These are phyloP conservation scores for Botrytis galanthina DNA, from an alignment of 2,329 filamentous ascomycete genomes.

Conservation along the genomic window DNA sequence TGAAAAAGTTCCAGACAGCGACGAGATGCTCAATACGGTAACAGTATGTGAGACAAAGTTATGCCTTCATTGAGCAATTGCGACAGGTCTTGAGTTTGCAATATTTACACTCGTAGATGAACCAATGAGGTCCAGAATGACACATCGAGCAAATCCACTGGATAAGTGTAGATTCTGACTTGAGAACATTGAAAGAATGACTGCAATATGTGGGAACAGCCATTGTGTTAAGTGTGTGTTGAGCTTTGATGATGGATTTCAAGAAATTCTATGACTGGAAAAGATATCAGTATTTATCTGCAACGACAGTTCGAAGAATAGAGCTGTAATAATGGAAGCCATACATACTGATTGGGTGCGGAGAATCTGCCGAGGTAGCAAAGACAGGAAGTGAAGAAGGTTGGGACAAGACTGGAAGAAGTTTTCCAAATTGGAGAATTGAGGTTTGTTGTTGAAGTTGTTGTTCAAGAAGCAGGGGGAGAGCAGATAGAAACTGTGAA, in stretches of 20 bases:
- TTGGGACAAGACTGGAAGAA: background rate
- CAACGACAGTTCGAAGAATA: background rate
- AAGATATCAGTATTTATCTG: conserved; percentile 4
- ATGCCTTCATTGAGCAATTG: conserved; percentile 45
- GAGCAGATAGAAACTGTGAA: background rate
- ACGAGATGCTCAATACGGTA: background rate
- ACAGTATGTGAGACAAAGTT: conserved; percentile 3
- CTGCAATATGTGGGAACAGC: conserved; percentile 56
- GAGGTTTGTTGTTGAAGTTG: background rate
- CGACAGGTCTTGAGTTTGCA: conserved; percentile 66
- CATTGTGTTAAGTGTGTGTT: conserved; percentile 39
- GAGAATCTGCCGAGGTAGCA: background rate
- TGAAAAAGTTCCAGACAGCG: background rate
- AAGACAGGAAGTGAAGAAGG: background rate
- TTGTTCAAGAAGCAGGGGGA: background rate
- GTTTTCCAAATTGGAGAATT: background rate
- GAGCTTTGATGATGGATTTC: background rate
- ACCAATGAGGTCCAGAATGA: conserved; percentile 63
- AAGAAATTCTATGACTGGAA: background rate
- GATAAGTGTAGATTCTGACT: conserved; percentile 63
- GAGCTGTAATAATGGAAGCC: background rate
- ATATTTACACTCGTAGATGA: conserved; percentile 67
- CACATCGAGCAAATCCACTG: conserved; percentile 66
- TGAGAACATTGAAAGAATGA: conserved; percentile 64
- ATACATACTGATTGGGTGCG: conserved; percentile 6